Conservation (phyloP, 164 flowering plant genomes). For the Kalanchoe fedtschenkoi region DNA sequence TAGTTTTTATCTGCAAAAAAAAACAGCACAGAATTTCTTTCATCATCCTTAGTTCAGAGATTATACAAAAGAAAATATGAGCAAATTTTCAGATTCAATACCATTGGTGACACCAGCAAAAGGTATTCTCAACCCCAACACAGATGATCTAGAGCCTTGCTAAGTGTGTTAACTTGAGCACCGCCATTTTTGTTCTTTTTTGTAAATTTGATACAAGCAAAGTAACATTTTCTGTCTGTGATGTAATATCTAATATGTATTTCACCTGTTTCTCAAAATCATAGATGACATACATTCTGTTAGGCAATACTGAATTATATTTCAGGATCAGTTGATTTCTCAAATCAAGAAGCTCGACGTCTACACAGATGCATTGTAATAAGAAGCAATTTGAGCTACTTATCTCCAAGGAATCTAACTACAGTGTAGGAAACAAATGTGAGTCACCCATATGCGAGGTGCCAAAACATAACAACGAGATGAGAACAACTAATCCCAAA, state of each 20-base stretch:
- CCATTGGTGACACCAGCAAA: background rate
- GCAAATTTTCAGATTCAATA: background rate
- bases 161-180: background rate
- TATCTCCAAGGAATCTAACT: too few relatives aligned
- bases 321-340: background rate
- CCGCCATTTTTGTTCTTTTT: background rate
- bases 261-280: background rate
- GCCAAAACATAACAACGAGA: too few relatives aligned
- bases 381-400: too few relatives aligned
- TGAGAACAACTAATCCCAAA: background rate
- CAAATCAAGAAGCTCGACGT: too few relatives aligned
- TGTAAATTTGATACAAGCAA: background rate
- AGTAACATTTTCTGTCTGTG: background rate
- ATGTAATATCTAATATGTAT: background rate
- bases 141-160: background rate
- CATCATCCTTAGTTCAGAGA: background rate
- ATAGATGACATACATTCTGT: background rate
- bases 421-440: too few relatives aligned
- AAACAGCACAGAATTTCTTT: background rate
- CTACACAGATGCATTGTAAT: too few relatives aligned
- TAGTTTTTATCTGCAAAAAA: too few relatives aligned
- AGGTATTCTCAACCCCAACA: background rate
- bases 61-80: background rate
- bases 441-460: too few relatives aligned
- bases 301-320: background rate